These are phyloP conservation scores for Mallotus repandus DNA, from an alignment of 441 rosid species.

Conservation along the genomic window DNA sequence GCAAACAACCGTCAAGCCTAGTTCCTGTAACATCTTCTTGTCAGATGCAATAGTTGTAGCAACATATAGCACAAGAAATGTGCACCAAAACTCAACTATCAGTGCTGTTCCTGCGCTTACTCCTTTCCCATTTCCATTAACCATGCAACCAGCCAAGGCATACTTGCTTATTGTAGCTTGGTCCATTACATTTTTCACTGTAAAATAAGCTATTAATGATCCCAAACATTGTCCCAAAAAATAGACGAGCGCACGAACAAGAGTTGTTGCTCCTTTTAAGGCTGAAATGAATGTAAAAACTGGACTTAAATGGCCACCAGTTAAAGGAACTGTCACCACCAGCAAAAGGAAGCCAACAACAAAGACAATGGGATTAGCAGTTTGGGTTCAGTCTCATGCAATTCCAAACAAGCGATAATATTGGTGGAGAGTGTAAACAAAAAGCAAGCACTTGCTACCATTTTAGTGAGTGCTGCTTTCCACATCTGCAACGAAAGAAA, in stretches of 20 bases:
- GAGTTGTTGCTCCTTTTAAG: conserved; percentile 32
- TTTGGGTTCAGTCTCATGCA: conserved; percentile 34
- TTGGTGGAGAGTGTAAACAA: conserved; percentile 35
- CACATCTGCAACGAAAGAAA: conserved; percentile 40
- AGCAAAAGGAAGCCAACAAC: conserved; percentile 35
- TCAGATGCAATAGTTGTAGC: conserved; percentile 43
- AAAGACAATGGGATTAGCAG: conserved; percentile 41
- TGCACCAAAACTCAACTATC: conserved; percentile 39
- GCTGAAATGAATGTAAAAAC: conserved; percentile 40
- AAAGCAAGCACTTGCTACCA: conserved; percentile 39
- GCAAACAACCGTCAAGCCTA: conserved; percentile 26
- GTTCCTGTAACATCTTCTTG: conserved; percentile 29
- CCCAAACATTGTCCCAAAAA: conserved; percentile 38
- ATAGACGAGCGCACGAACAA: conserved; percentile 32
- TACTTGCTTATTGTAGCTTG: conserved; percentile 21
- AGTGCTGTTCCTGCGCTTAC: conserved; percentile 28
- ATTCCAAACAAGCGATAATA: conserved; percentile 39
- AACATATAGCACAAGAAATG: conserved; percentile 40
- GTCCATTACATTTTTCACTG: conserved; percentile 32
- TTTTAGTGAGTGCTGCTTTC: conserved; percentile 41
- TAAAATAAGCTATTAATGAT: conserved; percentile 27
- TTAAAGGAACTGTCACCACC: conserved; percentile 36
- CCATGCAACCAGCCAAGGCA: conserved; percentile 35
- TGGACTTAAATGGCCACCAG: conserved; percentile 49
- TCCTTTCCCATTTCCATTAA: conserved; percentile 23